These are phyloP conservation scores for Calophaca sinica DNA, from an alignment of 306 rosid species.

Conservation along the genomic window DNA sequence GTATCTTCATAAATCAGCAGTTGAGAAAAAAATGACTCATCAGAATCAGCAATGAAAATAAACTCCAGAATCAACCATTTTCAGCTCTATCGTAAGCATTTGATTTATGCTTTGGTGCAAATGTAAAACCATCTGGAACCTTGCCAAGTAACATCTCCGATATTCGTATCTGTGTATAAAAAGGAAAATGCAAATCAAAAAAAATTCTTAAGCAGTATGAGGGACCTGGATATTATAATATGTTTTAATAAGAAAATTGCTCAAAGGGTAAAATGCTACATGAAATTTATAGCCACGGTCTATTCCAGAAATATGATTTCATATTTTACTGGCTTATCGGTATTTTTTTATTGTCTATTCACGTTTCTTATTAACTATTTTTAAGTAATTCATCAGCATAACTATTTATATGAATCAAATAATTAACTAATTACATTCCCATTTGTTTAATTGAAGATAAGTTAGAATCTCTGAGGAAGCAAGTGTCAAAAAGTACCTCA, in stretches of 20 bases:
- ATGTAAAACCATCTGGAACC: slow-evolving; percentile 80
- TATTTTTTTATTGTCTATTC: no score
- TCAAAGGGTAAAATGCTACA: no score
- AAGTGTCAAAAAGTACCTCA: no score
- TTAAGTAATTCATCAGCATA: no score
- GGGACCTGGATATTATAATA: no score
- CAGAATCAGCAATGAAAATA: slow-evolving; percentile 18
- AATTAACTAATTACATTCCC: neutral
- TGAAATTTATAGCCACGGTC: no score
- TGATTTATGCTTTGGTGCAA: slow-evolving; percentile 93
- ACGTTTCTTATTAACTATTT: no score
- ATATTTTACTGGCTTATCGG: no score
- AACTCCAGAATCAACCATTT: slow-evolving; percentile 63
- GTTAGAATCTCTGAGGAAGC: neutral
- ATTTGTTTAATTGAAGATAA: neutral
- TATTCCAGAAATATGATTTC: no score
- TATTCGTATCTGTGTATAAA: slow-evolving; percentile 68
- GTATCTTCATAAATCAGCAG: slow-evolving; percentile 14
- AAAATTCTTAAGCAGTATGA: no score
- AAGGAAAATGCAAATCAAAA: no score
- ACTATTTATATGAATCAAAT: slow-evolving; percentile 5
- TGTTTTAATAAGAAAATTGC: no score
- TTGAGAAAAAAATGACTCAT: slow-evolving; percentile 10
- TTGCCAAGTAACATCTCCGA: slow-evolving; percentile 94
- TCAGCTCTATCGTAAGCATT: slow-evolving; percentile 92